Conservation (phyloP, 2,329 filamentous ascomycete species). For the Fusarium siculi region DNA sequence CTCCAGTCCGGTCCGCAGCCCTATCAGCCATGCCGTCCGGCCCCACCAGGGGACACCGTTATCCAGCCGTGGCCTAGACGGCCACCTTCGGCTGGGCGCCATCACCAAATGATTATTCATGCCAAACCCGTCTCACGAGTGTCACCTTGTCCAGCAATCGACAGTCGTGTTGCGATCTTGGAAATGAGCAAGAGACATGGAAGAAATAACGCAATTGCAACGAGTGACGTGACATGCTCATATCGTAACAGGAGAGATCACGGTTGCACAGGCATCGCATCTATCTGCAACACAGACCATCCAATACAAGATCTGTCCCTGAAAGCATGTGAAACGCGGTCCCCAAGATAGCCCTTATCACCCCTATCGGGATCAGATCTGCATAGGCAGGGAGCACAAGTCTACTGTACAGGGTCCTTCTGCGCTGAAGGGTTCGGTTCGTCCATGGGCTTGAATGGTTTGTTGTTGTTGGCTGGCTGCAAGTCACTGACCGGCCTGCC, state of each 20-base stretch:
- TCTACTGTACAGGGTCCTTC: constrained; percentile 13
- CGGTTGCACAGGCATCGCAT: constrained; percentile 4
- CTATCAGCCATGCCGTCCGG: constrained; percentile 46
- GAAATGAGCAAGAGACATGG: background rate
- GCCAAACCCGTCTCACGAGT: constrained; percentile 7
- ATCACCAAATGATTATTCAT: constrained; percentile 33
- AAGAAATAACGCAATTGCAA: background rate
- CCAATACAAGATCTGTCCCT: constrained; percentile 16
- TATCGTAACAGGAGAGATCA: background rate
- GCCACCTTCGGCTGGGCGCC: constrained; percentile 26
- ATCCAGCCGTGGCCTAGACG: constrained; percentile 2
- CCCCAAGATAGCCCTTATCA: constrained; percentile 27
- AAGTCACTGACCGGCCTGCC: constrained; percentile 17
- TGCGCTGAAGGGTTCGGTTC: constrained; percentile 21
- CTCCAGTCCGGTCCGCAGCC: constrained; percentile 36
- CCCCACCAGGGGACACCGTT: constrained; percentile 33
- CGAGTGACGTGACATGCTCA: background rate
- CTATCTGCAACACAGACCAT: constrained; percentile 8
- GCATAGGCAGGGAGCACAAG: constrained; percentile 17
- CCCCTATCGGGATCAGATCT: constrained; percentile 17
- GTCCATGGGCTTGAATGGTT: constrained; percentile 2
- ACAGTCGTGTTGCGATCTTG: constrained; percentile 12
- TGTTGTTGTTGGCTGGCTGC: constrained; percentile 7
- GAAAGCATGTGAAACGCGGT: constrained; percentile 38
- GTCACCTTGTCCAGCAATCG: constrained; percentile 14